Evolutionary conservation across 140 eudicot species (phyloP), one percentile per base, ranked within the genome.

Genomic region (Anethum foeniculum): DNA sequence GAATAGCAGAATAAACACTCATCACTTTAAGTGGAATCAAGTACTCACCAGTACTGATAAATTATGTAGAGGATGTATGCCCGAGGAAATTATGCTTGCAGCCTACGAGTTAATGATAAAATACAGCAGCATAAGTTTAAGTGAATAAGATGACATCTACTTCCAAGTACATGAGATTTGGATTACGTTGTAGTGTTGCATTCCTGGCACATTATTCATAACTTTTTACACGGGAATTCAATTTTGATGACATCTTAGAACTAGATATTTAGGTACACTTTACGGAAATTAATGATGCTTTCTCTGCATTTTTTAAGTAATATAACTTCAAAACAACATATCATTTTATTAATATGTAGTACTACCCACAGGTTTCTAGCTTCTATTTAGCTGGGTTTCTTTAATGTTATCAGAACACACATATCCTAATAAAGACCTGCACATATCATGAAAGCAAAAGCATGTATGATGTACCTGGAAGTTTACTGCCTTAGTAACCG

Each of bases 41-140:
- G 67, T 1, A 87, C 96, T 88, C 81, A 93, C 98, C 85, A 90
- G 80, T 23, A 90, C 41, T 83, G 86, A 68, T 14, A 90, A 5
- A 71, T 81, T 91, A 82, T 84, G 86, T 19, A 85, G 83, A 80
- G 93, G 95, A 71, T 93, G 98, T 80, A 93, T 88, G 84, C 86
- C 87, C 44, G 97, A 87, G 75, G 88, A 54, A 81, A 91, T 87
- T 79, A 93, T 83, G 85, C 80, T 91, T 81, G 93, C 96, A 86
- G 86, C 93, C 97, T 93, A 79, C 47, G 23, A 82, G 82, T 46
- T 21, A 15, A 14, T 46, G 60, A 67, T 23, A n/a, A 78, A 25
- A 41, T 12, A 30, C 62, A 67, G 27, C 38, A 28, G 64, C 18
- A 68, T 71, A 44, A 74, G 58, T 10, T 21, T 30, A 13, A 68